A percentile compares a stretch with the other conserved stretches of the same genome.
These are phyloP conservation scores for Fistulifera solaris DNA, from an alignment of 108 stramenopile genomes.

Conservation along the genomic window DNA sequence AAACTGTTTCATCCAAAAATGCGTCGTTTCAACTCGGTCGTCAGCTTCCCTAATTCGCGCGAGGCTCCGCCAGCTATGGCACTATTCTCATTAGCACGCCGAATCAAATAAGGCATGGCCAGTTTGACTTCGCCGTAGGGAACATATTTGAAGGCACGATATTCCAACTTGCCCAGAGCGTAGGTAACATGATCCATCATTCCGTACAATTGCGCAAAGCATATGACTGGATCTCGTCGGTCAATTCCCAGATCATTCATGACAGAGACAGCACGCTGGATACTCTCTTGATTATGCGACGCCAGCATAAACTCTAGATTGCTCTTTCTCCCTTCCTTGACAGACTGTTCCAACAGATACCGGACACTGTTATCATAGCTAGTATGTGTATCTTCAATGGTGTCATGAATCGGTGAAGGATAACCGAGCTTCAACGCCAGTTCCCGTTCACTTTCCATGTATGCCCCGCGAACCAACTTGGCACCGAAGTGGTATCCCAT, in stretches of 20 bases:
- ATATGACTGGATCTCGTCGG: constrained; percentile 19
- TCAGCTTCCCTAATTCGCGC: constrained; percentile 42
- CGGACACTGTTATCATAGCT: constrained; percentile 78
- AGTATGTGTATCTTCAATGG: constrained; percentile 79
- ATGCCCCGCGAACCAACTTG: constrained; percentile 97
- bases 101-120: constrained; percentile 93
- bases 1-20: background rate
- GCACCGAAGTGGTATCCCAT: constrained; percentile 75
- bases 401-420: constrained; percentile 72
- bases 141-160: constrained; percentile 86
- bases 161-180: constrained; percentile 80
- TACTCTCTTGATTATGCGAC: constrained; percentile 85
- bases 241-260: constrained; percentile 68
- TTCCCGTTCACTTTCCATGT: constrained; percentile 88
- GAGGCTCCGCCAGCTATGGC: constrained; percentile 61
- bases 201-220: constrained; percentile 96
- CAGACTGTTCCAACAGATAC: constrained; percentile 39
- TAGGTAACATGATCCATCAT: constrained; percentile 95
- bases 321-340: constrained; percentile 8
- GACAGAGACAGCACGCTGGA: constrained; percentile 54
- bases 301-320: constrained; percentile 84
- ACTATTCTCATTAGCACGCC: constrained; percentile 93
- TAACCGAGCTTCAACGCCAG: constrained; percentile 46
- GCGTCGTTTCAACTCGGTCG: constrained; percentile 33
- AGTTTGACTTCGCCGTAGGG: constrained; percentile 92